Evolutionary conservation across 129 eudicot genomes (phyloP), one percentile per base, ranked within the genome.

Genomic region (Centella asiatica): DNA sequence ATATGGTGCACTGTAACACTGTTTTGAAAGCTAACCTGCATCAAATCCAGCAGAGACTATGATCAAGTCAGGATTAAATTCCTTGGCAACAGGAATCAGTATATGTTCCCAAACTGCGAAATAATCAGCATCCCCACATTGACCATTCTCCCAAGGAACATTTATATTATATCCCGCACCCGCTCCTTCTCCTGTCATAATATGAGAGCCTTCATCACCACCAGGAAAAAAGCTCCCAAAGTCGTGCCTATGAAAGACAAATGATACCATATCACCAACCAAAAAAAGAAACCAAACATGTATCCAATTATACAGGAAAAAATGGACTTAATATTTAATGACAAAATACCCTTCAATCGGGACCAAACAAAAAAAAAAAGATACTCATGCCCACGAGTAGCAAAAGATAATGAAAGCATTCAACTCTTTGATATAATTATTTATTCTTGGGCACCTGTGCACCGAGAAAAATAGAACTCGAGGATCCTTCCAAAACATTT

Each of bases 31-130:
- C 80, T 75, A 61, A 93, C 99, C 99, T 78, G 99, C 96, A 85
- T 93, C 99, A 69, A 93, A 93, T 73, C 99, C 99, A 51, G 99
- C 99, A 57, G 99, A 93, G 34, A 93, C 42, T 11, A 93, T 65
- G 31, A 88, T 54, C 56, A 93, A 69, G 67, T 93, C 99, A 7
- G 99, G 96, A 49, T 72, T 69, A 68, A 88, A 93, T 64, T 88
- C 95, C 78, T 67, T 82, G 36, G 93, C 96, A 76, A 93, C 99
- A 44, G 99, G 99, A 63, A 85, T 74, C 69, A 93, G 45, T 37
- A 93, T 65, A 64, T 87, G 75, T 72, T 93, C 96, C 99, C 99
- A 93, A 50, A 78, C 99, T 57, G 99, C 99, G 51, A 85, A 66
- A 71, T 93, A 93, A 72, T 93, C 99, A 32, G 89, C 86, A 73